A percentile compares a stretch with the other conserved stretches of the same genome.
These are phyloP conservation scores for Gaultheria prostrata DNA, from an alignment of 148 eudicot genomes.

Conservation along the genomic window DNA sequence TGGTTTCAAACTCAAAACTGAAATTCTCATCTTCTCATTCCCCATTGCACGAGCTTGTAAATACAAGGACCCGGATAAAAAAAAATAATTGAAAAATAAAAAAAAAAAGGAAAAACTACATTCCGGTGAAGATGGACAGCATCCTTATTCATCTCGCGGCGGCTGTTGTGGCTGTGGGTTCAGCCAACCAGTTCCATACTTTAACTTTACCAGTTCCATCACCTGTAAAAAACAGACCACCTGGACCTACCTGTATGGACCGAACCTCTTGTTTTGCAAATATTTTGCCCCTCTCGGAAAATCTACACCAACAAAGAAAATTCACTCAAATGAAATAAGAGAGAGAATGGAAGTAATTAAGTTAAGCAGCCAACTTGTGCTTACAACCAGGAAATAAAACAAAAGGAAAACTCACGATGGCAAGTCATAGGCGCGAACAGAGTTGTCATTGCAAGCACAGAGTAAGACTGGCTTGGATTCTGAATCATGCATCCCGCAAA, in stretches of 20 bases:
- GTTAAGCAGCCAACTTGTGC: neutral
- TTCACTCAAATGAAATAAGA: neutral
- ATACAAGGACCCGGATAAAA: neutral
- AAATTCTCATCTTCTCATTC: neutral
- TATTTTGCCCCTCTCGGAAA: constrained; percentile 78
- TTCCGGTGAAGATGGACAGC: neutral
- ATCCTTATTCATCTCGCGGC: constrained; percentile 5
- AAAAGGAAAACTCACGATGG: constrained; percentile 74
- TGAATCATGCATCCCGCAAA: constrained; percentile 88
- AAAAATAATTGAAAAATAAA: neutral
- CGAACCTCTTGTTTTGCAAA: constrained; percentile 68
- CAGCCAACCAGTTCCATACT: constrained; percentile 76
- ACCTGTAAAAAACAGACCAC: constrained; percentile 78
- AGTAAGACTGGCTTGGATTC: constrained; percentile 85
- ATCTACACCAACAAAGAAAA: constrained; percentile 36
- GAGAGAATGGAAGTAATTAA: neutral
- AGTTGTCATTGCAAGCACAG: constrained; percentile 85
- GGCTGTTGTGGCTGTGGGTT: constrained; percentile 22
- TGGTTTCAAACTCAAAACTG: neutral
- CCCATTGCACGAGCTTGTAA: constrained; percentile 5
- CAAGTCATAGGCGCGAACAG: constrained; percentile 72
- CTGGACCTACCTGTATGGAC: constrained; percentile 63
- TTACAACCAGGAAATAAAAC: neutral
- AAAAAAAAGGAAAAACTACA: constrained; percentile 2
- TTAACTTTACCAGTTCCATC: constrained; percentile 83